A percentile compares a stretch with the other conserved stretches of the same genome.
Conservation (phyloP, 345 rosid species). For the Chamaenerion angustifolium region DNA sequence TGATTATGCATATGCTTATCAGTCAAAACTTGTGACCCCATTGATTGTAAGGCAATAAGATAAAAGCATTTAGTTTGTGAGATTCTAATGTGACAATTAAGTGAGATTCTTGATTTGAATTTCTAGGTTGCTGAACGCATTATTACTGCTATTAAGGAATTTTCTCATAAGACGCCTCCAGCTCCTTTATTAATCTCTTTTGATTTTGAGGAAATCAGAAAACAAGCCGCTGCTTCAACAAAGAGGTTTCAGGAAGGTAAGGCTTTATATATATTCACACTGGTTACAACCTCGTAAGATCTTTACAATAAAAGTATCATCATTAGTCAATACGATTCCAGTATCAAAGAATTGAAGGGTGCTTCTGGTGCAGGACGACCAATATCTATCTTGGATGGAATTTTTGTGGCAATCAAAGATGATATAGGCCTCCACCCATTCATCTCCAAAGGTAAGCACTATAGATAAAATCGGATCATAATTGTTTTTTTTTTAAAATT, state of each 20-base stretch:
- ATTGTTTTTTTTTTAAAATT: neutral
- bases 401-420: conserved; percentile 84
- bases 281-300: neutral
- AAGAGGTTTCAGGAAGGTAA: conserved; percentile 73
- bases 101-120: conserved; percentile 4
- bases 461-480: no score
- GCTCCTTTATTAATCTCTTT: conserved; percentile 50
- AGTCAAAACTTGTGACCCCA: conserved; percentile 61
- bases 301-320: neutral
- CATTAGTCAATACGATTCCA: neutral
- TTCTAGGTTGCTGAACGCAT: conserved; percentile 56
- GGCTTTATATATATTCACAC: neutral
- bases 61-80: neutral
- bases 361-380: conserved; percentile 49
- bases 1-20: conserved; percentile 70
- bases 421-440: conserved; percentile 79
- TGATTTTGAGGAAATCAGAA: conserved; percentile 46
- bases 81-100: conserved; percentile 1
- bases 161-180: conserved; percentile 40
- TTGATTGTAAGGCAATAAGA: conserved; percentile 29
- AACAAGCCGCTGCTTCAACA: conserved; percentile 82
- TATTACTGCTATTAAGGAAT: conserved; percentile 46
- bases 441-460: conserved; percentile 45
- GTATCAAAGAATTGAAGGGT: neutral
- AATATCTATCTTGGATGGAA: conserved; percentile 65